phyloP scores from a whole-genome alignment of 257 asterid species.

The Scutellaria galericulata region DNA sequence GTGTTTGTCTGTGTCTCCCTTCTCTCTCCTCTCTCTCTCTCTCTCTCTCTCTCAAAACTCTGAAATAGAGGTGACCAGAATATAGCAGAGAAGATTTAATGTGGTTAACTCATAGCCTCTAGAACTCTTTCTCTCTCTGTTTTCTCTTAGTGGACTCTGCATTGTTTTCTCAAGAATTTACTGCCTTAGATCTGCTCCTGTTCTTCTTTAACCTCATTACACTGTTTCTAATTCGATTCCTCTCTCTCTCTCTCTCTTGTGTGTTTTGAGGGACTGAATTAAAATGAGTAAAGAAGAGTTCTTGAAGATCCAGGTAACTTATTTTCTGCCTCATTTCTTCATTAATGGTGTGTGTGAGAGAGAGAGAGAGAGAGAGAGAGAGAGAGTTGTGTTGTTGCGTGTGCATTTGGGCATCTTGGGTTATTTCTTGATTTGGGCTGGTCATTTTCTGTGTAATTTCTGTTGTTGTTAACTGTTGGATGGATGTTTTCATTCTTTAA shows the following conservation, averaged over 20 bases:
- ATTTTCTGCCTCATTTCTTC: slow-evolving; percentile 29
- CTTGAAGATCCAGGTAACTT: slow-evolving; percentile 60
- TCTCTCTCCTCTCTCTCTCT: slow-evolving; percentile 28
- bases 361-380: slow-evolving; percentile 14
- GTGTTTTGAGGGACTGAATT: slow-evolving; percentile 31
- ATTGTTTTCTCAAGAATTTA: slow-evolving; percentile 30
- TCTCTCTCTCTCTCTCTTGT: neutral
- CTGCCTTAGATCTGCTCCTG: slow-evolving; percentile 41
- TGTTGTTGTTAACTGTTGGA: slow-evolving; percentile 4
- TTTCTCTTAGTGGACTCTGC: slow-evolving; percentile 28
- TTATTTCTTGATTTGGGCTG: slow-evolving; percentile 25
- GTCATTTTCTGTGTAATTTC: slow-evolving; percentile 22
- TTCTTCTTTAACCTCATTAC: slow-evolving; percentile 32
- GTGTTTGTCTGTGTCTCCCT: neutral
- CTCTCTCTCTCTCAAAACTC: slow-evolving; percentile 48
- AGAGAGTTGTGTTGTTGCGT: slow-evolving; percentile 13
- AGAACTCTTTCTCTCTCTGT: slow-evolving; percentile 27
- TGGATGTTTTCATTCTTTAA: slow-evolving; percentile 7
- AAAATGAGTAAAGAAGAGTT: slow-evolving; percentile 61
- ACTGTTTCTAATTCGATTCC: slow-evolving; percentile 14
- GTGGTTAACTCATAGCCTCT: slow-evolving; percentile 30
- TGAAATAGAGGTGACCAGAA: slow-evolving; percentile 62
- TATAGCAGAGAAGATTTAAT: slow-evolving; percentile 35
- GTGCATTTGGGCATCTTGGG: slow-evolving; percentile 29
- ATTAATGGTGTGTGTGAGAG: neutral